A percentile compares a stretch with the other conserved stretches of the same genome.
Conservation (phyloP, 352 stramenopile species). For the Chloridella minuta region DNA sequence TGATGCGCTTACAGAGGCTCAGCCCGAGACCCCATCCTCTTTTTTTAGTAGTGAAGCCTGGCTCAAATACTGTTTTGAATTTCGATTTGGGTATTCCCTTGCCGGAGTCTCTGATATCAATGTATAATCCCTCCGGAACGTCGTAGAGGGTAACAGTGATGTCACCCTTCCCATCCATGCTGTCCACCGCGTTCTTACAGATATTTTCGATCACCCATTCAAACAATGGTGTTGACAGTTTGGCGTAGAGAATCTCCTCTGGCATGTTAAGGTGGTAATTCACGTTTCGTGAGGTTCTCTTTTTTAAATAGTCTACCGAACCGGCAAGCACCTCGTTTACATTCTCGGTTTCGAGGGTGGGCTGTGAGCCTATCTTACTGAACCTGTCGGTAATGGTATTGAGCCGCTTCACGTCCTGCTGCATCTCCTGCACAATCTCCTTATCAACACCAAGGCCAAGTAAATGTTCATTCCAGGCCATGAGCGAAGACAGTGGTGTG, state of each 20-base stretch:
- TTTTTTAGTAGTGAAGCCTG: not conserved
- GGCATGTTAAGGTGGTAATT: not conserved
- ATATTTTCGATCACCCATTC: not conserved
- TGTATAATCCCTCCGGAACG: not conserved
- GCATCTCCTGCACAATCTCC: not conserved
- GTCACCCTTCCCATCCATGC: not conserved
- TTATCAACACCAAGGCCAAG: not conserved
- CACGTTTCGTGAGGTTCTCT: not conserved
- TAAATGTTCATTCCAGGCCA: not conserved
- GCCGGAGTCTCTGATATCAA: not conserved
- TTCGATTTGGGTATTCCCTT: not conserved
- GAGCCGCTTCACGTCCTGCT: not conserved
- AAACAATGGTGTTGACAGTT: not conserved
- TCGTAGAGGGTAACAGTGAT: not conserved
- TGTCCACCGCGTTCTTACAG: not conserved
- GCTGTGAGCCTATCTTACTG: not conserved
- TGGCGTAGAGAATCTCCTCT: not conserved
- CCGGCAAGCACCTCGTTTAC: not conserved
- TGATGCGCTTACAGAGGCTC: not conserved
- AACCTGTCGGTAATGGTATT: not conserved
- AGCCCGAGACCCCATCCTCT: not conserved
- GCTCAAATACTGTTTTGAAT: not conserved
- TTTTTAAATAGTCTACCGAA: not conserved
- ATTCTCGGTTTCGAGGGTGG: not conserved
- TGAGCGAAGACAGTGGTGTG: not conserved